Evolutionary conservation across 495 filamentous ascomycete genomes (phyloP), one percentile per base, ranked within the genome.

Genomic region (Lophium mytilinum): DNA sequence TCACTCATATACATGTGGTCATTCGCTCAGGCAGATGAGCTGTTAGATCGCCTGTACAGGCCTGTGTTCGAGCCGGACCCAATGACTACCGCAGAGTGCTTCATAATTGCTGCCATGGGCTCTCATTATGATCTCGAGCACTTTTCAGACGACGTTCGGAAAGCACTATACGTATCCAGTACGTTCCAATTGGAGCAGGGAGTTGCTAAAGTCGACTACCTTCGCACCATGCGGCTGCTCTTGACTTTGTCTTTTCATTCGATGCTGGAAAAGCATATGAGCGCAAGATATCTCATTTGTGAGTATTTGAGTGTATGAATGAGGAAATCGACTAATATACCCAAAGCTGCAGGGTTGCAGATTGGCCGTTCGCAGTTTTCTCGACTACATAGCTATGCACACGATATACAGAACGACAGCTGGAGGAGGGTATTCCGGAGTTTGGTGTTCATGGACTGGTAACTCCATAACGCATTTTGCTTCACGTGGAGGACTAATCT

Each of bases 1-100:
- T 62, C 58, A 12, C 50, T 62, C 11, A 18, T 66, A 11, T 59
- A 54, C 55, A 59, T 66, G 56, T 66, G 63, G 63, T 62, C 55
- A 7, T 49, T 53, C 37, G 17, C 12, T 1, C 46, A 66, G 46
- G 55, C 52, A 8, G 63, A 66, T 34, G 63, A 66, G 37, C 59
- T 66, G 15, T 46, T 62, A 4, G 53, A 62, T 15, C 56, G 55
- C 2, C 39, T 66, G 5, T 66, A 66, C 41, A 42, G 53, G 17
- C 52, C 58, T 24, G 12, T 52, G 37, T 45, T 55, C 30, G 45
- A 60, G 1, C 50, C 56, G 8, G 58, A 62, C 42, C 30, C 56
- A 0, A 62, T 62, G 59, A 62, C 63, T 24, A 21, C 62, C 3
- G 59, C 58, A 5, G 58, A 66, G 39, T 62, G 58, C 37, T 66